Percentiles rank a stretch among this genome's conserved stretches.
Evolutionary conservation across 345 rosid species (phyloP).

Genomic region (Stellera chamaejasme): DNA sequence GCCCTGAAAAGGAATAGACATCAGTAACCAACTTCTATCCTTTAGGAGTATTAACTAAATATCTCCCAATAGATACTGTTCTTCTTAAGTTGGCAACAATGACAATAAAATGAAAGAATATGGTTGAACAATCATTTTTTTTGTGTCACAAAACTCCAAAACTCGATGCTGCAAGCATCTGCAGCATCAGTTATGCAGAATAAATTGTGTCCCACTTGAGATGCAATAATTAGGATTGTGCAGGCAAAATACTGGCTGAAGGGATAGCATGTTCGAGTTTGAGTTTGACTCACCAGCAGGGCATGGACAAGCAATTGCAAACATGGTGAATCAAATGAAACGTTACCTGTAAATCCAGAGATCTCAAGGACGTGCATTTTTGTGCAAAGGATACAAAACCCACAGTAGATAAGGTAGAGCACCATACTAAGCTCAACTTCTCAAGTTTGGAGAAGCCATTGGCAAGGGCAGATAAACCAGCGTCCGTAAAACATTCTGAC

Average conservation of each 20-base stretch:
- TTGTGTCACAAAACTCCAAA: too few species aligned
- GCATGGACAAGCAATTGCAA: neutral
- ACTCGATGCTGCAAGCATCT: too few species aligned
- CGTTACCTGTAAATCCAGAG: slow-evolving; percentile 79
- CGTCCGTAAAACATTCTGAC: slow-evolving; percentile 54
- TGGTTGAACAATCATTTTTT: neutral
- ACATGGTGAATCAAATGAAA: neutral
- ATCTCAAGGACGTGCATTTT: slow-evolving; percentile 49
- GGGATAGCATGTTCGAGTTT: neutral
- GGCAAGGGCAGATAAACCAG: slow-evolving; percentile 54
- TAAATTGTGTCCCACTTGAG: too few species aligned
- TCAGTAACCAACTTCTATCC: neutral
- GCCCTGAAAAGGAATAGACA: slow-evolving; percentile 40
- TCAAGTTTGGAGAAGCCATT: slow-evolving; percentile 62
- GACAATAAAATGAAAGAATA: neutral
- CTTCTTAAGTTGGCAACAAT: neutral
- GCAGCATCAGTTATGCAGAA: too few species aligned
- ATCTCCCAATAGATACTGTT: neutral
- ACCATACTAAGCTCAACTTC: slow-evolving; percentile 80
- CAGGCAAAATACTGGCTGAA: neutral
- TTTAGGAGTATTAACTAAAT: neutral
- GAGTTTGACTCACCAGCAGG: neutral
- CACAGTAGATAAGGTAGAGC: slow-evolving; percentile 59
- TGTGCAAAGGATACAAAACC: slow-evolving; percentile 61
- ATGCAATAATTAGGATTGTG: too few species aligned